phyloP scores from a whole-genome alignment of 1,284 basidiomycete species.

The Cryptococcus maquisensis region DNA sequence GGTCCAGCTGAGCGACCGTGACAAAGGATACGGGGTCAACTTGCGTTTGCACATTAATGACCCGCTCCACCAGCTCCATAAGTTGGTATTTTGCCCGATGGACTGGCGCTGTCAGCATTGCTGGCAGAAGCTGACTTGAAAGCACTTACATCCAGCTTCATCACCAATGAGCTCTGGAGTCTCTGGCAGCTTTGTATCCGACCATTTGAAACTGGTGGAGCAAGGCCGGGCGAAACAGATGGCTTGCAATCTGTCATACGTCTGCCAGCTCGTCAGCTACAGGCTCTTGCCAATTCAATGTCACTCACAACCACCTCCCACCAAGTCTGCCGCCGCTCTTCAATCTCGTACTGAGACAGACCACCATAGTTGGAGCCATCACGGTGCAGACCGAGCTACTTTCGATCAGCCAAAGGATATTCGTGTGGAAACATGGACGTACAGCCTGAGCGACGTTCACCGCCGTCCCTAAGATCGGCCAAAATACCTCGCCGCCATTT shows the following conservation, averaged over 20 bases:
- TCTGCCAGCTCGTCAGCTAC: constrained; percentile 13
- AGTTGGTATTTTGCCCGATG: constrained; percentile 41
- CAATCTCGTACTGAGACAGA: constrained; percentile 39
- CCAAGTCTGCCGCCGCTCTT: constrained; percentile 43
- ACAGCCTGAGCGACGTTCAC: constrained; percentile 41
- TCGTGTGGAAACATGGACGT: constrained; percentile 4
- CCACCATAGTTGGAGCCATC: constrained; percentile 44
- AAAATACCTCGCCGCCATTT: constrained; percentile 46
- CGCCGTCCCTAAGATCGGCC: constrained; percentile 46
- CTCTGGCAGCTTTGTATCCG: constrained; percentile 41
- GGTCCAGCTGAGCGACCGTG: constrained; percentile 35
- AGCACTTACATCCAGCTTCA: constrained; percentile 35
- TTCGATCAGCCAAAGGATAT: constrained; percentile 3
- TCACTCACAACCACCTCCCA: constrained; percentile 43
- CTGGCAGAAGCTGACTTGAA: background rate
- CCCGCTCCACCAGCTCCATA: constrained; percentile 41
- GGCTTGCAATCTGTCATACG: constrained; percentile 45
- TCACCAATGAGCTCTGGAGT: constrained; percentile 24
- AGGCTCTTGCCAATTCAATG: background rate
- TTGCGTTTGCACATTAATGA: constrained; percentile 46
- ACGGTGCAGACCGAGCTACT: constrained; percentile 44
- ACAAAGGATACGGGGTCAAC: constrained; percentile 32
- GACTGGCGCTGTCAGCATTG: constrained; percentile 15
- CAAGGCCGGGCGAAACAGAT: constrained; percentile 46
- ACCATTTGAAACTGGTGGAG: constrained; percentile 30